Percentiles rank a stretch among this genome's conserved stretches.
These are phyloP conservation scores for Talaromyces stipitatus DNA, from an alignment of 495 filamentous ascomycete genomes.

Conservation along the genomic window DNA sequence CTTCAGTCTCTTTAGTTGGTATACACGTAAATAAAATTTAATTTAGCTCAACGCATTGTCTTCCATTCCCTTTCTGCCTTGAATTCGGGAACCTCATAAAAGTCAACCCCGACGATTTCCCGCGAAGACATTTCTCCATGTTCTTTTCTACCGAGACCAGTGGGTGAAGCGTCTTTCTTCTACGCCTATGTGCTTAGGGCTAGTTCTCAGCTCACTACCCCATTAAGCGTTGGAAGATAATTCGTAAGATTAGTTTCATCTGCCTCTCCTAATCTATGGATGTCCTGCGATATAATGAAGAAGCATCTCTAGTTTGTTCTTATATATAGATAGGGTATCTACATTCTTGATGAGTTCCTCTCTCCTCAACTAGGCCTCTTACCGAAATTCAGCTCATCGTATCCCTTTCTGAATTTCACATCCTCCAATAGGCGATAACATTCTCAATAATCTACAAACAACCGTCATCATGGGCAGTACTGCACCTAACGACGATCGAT, in stretches of 20 bases:
- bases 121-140: neutral
- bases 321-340: neutral
- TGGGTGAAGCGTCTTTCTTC: no score
- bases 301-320: neutral
- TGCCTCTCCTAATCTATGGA: neutral
- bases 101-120: neutral
- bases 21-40: neutral
- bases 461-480: neutral
- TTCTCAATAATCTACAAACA: no score
- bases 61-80: no score
- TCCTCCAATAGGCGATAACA: no score
- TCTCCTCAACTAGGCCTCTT: neutral
- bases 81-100: neutral
- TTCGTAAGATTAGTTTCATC: neutral
- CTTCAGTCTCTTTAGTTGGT: no score
- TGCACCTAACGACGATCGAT: neutral
- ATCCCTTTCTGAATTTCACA: no score
- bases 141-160: neutral
- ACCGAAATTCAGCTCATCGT: neutral
- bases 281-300: neutral
- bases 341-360: neutral
- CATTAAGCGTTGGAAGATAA: neutral
- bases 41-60: no score
- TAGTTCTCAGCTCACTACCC: neutral
- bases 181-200: neutral